Evolutionary conservation across 371 early-diverging fungal species (phyloP).

Genomic region (Mucor indicus): DNA sequence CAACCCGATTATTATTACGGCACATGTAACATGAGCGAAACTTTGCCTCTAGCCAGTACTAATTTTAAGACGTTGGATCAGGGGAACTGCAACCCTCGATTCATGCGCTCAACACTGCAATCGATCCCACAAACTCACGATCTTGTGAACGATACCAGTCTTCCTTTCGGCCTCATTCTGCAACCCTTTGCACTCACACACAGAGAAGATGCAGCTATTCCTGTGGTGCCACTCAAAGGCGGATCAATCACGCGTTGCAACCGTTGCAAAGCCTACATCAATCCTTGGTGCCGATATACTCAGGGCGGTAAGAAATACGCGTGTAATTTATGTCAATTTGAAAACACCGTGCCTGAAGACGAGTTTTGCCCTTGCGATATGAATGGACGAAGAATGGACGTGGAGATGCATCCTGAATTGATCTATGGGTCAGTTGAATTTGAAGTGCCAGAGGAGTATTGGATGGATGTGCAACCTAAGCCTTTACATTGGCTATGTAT

Average conservation of each 20-base stretch:
- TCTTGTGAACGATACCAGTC: constrained; percentile 64
- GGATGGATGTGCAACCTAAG: constrained; percentile 45
- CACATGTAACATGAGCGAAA: constrained; percentile 59
- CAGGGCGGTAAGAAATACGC: constrained; percentile 88
- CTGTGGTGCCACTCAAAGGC: constrained; percentile 5
- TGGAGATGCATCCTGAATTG: constrained; percentile 87
- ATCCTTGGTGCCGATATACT: constrained; percentile 83
- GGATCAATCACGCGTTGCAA: constrained; percentile 46
- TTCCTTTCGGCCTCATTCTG: constrained; percentile 87
- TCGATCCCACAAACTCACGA: constrained; percentile 82
- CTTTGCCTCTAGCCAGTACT: constrained; percentile 80
- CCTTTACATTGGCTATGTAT: constrained; percentile 84
- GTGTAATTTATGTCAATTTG: constrained; percentile 91
- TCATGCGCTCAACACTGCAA: constrained; percentile 85
- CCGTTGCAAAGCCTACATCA: constrained; percentile 93
- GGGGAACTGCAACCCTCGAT: constrained; percentile 92
- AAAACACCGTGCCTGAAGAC: constrained; percentile 80
- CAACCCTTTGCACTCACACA: constrained; percentile 88
- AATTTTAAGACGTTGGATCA: constrained; percentile 82
- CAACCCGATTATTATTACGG: constrained; percentile 55
- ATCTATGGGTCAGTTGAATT: constrained; percentile 87
- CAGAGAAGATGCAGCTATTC: constrained; percentile 59
- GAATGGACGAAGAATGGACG: constrained; percentile 84
- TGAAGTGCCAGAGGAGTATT: constrained; percentile 78
- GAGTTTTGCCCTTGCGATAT: constrained; percentile 94